Evolutionary conservation across 2,329 filamentous ascomycete genomes (phyloP).

Genomic region (Neofusicoccum umdonicola): DNA sequence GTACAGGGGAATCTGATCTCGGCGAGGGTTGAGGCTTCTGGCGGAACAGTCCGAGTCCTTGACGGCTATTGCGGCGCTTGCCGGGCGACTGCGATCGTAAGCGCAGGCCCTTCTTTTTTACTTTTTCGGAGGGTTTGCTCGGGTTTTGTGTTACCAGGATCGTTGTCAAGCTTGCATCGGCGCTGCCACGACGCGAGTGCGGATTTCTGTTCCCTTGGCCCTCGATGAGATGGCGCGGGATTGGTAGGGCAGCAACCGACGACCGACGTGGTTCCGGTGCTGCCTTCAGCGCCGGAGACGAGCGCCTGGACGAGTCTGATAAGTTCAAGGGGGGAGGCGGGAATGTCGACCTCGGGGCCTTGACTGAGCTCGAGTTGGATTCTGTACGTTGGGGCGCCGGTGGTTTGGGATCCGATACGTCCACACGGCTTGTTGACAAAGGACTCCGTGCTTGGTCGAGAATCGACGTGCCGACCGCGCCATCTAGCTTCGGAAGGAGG

Average conservation of each 20-base stretch:
- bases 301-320: constrained; percentile 27
- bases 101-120: constrained; percentile 19
- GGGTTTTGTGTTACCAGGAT: constrained; percentile 38
- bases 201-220: constrained; percentile 31
- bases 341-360: not conserved
- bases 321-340: constrained; percentile 16
- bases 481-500: constrained; percentile 22
- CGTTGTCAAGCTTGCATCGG: constrained; percentile 39
- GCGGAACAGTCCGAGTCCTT: constrained; percentile 13
- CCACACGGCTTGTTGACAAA: constrained; percentile 27
- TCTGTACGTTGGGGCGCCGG: not conserved
- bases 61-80: constrained; percentile 17
- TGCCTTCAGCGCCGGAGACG: constrained; percentile 25
- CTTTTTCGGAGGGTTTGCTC: constrained; percentile 28
- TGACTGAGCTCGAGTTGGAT: constrained; percentile 13
- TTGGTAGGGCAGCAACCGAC: constrained; percentile 27
- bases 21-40: not conserved
- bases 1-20: constrained; percentile 18
- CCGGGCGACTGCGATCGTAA: constrained; percentile 18
- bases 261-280: constrained; percentile 29
- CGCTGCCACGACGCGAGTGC: constrained; percentile 36
- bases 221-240: constrained; percentile 23
- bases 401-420: constrained; percentile 7
- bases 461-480: constrained; percentile 19
- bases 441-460: constrained; percentile 35